Base-by-base conservation (phyloP, 768 basidiomycete species). In the Trametes sanguinea region DNA sequence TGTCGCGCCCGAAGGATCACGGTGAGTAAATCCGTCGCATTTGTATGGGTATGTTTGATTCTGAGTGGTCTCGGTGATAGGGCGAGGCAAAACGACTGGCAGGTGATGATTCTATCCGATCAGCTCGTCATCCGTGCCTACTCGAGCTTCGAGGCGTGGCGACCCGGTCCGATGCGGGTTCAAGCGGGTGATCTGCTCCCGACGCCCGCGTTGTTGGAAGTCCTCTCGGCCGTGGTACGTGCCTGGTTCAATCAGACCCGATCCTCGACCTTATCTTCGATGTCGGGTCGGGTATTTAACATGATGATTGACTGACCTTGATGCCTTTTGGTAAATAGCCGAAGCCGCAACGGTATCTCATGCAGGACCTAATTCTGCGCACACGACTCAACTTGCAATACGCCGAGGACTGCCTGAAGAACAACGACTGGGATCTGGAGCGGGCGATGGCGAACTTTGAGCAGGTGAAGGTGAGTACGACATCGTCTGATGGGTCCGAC, bases 81-180 rank as follows among this genome's bases (percentile, higher is more conserved):
- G 39, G 94, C 96, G 3, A 88, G 86, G 70, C 67, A 80, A 54
- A 86, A 83, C 56, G 94, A 95, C 11, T 99, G 97, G 97, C 88
- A 92, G 51, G 90, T 94, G 60, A 79, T 86, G 59, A 88, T 98
- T 67, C 78, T 98, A 3, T 97, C 94, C 14, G 97, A 99, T 74
- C 86, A 92, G 65, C 85, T 89, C 75, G 85, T 85, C 40, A 78
- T 98, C 58, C 88, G 95, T 44, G 82, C 80, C n/a, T 96, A 92
- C 73, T 92, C 94, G 4, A 89, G 85, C 66, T 84, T 84, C 54
- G 87, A 87, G 62, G 89, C 90, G 17, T 96, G 94, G 88, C 80
- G 75, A 65, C 84, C 84, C 39, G 90, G 92, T 7, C 84, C 87
- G 7, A 81, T 94, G 77, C 77, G 83, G 16, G 87, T 93, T 6